A percentile compares a stretch with the other conserved stretches of the same genome.
Conservation (phyloP, 2,329 filamentous ascomycete species). For the Trichophyton benhamiae region DNA sequence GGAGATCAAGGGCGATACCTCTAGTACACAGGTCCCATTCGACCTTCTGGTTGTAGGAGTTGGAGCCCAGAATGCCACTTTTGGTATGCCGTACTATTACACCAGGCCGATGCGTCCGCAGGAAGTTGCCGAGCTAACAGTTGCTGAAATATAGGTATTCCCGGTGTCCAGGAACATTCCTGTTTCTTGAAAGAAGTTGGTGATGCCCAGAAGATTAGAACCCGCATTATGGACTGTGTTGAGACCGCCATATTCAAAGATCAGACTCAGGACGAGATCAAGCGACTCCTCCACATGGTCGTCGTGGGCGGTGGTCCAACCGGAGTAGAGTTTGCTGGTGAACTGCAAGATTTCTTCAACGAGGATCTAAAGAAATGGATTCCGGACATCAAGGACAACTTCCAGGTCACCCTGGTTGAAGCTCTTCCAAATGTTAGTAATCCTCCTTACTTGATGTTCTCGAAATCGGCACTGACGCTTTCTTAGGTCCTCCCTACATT, state of each 20-base stretch:
- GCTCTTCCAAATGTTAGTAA: conserved; percentile 67
- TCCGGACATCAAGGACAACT: conserved; percentile 85
- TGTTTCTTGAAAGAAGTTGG: conserved; percentile 98
- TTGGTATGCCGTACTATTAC: conserved; percentile 45
- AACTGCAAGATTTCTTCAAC: conserved; percentile 98
- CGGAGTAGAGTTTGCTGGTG: conserved; percentile 95
- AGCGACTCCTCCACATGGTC: conserved; percentile 96
- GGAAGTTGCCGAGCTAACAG: not conserved
- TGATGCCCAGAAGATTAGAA: conserved; percentile 91
- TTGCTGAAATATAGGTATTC: conserved; percentile 47
- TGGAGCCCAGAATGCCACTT: conserved; percentile 95
- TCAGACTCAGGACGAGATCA: conserved; percentile 73
- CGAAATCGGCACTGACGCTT: not conserved
- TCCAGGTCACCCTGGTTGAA: conserved; percentile 95
- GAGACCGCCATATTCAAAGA: conserved; percentile 98
- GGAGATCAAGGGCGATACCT: conserved; percentile 73
- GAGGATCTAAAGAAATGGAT: conserved; percentile 97
- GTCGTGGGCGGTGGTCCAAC: conserved; percentile 88
- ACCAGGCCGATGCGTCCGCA: not conserved
- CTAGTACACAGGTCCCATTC: conserved; percentile 81
- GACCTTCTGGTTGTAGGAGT: conserved; percentile 98
- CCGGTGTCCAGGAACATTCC: conserved; percentile 84
- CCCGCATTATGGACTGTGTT: conserved; percentile 99
- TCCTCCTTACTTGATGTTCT: not conserved
- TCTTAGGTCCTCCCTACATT: conserved; percentile 71